These are phyloP conservation scores for Adiantum capillusveneris DNA, from an alignment of 75 land plant genomes.

Conservation along the genomic window DNA sequence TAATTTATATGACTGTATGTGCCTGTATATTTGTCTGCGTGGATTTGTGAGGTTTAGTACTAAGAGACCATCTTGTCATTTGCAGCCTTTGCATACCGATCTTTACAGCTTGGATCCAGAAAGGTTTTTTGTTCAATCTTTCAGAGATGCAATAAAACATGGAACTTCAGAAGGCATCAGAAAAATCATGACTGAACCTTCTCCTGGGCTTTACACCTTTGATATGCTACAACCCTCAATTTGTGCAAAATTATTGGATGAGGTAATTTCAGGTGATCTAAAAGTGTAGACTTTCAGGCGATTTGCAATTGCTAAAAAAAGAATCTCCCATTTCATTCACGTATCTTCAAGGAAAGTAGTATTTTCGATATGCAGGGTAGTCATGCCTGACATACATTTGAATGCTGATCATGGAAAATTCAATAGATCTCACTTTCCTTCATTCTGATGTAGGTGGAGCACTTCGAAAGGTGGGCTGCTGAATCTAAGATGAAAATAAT, in stretches of 20 bases:
- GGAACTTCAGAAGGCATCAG: conserved; percentile 72
- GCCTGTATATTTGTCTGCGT: too few species aligned
- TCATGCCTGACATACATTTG: too few species aligned
- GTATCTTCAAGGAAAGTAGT: too few species aligned
- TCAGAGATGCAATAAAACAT: conserved; percentile 66
- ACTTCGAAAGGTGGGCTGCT: conserved; percentile 91
- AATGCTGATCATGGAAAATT: too few species aligned
- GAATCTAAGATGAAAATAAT: conserved; percentile 68
- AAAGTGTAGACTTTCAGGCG: background rate
- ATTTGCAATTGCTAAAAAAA: too few species aligned
- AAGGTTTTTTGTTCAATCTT: conserved; percentile 65
- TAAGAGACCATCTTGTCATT: background rate
- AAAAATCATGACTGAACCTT: conserved; percentile 63
- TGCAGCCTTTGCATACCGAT: conserved; percentile 69
- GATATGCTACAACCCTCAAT: conserved; percentile 75
- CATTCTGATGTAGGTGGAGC: conserved; percentile 59
- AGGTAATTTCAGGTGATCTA: conserved; percentile 36
- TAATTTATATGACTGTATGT: too few species aligned
- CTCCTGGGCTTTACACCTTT: conserved; percentile 83
- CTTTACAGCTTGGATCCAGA: conserved; percentile 62
- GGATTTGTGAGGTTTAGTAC: too few species aligned
- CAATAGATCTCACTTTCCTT: too few species aligned
- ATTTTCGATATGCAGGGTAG: too few species aligned
- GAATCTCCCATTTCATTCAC: too few species aligned
- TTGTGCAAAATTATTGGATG: conserved; percentile 64